A percentile compares a stretch with the other conserved stretches of the same genome.
These are phyloP conservation scores for Lathyrus sativus DNA, from an alignment of 306 rosid genomes.

Conservation along the genomic window DNA sequence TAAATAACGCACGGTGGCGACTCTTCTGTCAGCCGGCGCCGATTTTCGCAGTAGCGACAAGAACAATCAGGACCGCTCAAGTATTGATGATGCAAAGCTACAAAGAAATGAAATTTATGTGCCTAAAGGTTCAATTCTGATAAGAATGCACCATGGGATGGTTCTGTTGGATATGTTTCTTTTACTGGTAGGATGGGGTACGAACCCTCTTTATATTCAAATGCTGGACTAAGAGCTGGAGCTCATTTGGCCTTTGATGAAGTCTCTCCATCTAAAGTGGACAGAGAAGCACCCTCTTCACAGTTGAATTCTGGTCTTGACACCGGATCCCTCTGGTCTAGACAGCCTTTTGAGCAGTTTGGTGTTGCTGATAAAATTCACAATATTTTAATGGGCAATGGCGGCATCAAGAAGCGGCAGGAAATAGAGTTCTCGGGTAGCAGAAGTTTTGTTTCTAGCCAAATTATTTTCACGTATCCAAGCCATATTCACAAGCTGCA, in stretches of 20 bases:
- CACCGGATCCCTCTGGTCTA: slow-evolving; percentile 80
- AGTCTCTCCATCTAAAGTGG: slow-evolving; percentile 64
- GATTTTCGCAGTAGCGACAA: too few species aligned
- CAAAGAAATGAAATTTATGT: too few species aligned
- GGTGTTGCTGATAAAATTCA: slow-evolving; percentile 62
- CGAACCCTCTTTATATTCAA: slow-evolving; percentile 53
- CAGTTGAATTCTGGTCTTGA: slow-evolving; percentile 60
- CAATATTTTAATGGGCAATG: slow-evolving; percentile 45
- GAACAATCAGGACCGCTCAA: too few species aligned
- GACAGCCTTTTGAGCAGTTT: slow-evolving; percentile 93
- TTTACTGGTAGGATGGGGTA: slow-evolving; percentile 41
- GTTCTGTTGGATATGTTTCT: slow-evolving; percentile 54
- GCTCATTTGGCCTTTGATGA: slow-evolving; percentile 76
- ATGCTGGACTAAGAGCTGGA: slow-evolving; percentile 54
- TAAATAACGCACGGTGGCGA: too few species aligned
- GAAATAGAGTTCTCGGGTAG: too few species aligned
- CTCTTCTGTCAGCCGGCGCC: too few species aligned
- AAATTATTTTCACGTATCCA: too few species aligned
- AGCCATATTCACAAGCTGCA: too few species aligned
- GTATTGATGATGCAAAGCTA: too few species aligned
- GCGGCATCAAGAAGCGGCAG: too few species aligned
- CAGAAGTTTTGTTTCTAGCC: too few species aligned
- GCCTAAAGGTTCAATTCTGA: too few species aligned
- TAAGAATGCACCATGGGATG: slow-evolving; percentile 59
- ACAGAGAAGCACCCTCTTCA: slow-evolving; percentile 53